A percentile compares a stretch with the other conserved stretches of the same genome.
These are phyloP conservation scores for Cryphonectria nitschkei DNA, from an alignment of 2,329 filamentous ascomycete species.

Conservation along the genomic window DNA sequence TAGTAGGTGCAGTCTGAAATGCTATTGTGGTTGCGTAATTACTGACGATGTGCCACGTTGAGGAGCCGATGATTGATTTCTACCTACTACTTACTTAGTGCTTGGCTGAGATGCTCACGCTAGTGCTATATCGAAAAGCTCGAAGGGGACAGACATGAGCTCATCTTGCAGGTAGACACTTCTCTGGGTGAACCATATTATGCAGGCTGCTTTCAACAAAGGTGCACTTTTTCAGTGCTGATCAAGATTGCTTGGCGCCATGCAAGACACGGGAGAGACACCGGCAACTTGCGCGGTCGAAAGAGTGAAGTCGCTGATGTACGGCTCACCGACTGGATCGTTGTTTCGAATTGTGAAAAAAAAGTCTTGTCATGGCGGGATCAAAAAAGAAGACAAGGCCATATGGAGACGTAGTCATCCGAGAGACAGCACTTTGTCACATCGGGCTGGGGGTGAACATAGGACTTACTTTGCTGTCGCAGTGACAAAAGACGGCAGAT, in stretches of 20 bases:
- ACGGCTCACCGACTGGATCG: not conserved
- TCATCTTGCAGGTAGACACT: constrained; percentile 7
- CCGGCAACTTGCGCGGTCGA: not conserved
- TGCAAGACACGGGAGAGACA: not conserved
- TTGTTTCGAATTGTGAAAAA: not conserved
- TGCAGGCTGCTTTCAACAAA: constrained; percentile 5
- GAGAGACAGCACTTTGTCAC: not conserved
- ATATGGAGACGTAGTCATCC: not conserved
- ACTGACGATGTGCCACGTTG: not conserved
- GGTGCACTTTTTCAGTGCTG: too few relatives aligned
- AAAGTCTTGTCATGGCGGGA: not conserved
- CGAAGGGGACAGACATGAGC: constrained; percentile 3
- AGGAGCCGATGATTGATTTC: not conserved
- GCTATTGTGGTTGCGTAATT: not conserved
- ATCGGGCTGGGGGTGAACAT: not conserved
- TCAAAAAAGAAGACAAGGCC: not conserved
- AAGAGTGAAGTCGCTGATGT: not conserved
- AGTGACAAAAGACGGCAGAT: not conserved
- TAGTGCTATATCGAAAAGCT: not conserved
- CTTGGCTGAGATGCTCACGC: not conserved
- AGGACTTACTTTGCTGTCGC: not conserved
- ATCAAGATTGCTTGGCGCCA: not conserved
- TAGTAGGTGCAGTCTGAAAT: not conserved
- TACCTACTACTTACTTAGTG: constrained; percentile 15
- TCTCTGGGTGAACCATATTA: not conserved